A percentile compares a stretch with the other conserved stretches of the same genome.
Conservation (phyloP, 768 basidiomycete species). For the Auricularia sp. region DNA sequence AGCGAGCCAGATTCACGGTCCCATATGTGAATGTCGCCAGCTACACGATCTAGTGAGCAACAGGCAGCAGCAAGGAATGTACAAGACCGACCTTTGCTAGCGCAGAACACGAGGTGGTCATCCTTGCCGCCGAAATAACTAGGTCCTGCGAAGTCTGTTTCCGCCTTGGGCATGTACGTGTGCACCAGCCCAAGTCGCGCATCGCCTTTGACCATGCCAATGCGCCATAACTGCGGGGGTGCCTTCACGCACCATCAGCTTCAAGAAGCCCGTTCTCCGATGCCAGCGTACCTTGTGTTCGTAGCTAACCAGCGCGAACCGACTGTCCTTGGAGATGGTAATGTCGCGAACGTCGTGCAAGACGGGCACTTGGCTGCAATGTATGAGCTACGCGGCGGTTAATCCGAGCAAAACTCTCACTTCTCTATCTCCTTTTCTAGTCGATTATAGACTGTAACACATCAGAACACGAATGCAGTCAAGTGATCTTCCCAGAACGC, state of each 20-base stretch:
- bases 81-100: conserved; percentile 10
- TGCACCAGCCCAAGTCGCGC: conserved; percentile 13
- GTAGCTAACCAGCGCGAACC: conserved; percentile 59
- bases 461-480: neutral
- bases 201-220: conserved; percentile 13
- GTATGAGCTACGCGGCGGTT: conserved; percentile 1
- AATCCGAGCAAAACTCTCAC: conserved; percentile 24
- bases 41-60: neutral
- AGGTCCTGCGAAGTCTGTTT: conserved; percentile 12
- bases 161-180: conserved; percentile 10
- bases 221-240: conserved; percentile 17
- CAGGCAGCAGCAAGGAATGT: neutral
- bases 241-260: conserved; percentile 4
- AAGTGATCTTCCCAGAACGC: no score
- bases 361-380: conserved; percentile 54
- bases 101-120: conserved; percentile 13
- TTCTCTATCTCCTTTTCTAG: conserved; percentile 56
- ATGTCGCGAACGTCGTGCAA: conserved; percentile 65
- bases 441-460: conserved; percentile 50
- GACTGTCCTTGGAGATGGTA: conserved; percentile 48
- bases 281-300: conserved; percentile 49
- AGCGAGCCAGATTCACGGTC: conserved; percentile 12
- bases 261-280: neutral
- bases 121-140: conserved; percentile 12
- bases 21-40: conserved; percentile 14